Percentiles rank a stretch among this genome's conserved stretches.
Evolutionary conservation across 176 grass and related monocot species (phyloP).

Genomic region (Cenchrus purpureus): DNA sequence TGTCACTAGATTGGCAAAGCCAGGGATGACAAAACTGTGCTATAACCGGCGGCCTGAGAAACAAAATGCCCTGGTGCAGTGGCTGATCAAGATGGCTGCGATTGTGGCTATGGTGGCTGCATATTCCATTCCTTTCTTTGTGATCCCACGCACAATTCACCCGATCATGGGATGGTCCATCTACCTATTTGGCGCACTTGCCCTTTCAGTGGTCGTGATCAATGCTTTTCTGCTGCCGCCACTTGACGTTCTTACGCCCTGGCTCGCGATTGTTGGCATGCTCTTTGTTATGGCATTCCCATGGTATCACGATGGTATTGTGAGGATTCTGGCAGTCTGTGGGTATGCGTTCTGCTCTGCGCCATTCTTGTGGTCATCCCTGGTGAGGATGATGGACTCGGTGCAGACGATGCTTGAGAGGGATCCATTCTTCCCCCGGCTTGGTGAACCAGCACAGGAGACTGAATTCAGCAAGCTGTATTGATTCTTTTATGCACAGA

Average conservation of each 20-base stretch:
- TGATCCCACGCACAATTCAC: constrained; percentile 83
- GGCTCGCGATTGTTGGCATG: constrained; percentile 58
- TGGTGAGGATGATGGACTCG: constrained; percentile 63
- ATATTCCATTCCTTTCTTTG: constrained; percentile 84
- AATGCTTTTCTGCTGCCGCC: constrained; percentile 72
- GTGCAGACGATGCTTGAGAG: constrained; percentile 73
- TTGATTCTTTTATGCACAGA: constrained; percentile 57
- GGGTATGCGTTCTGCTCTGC: constrained; percentile 67
- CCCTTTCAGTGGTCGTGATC: constrained; percentile 66
- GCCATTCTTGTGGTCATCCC: constrained; percentile 70
- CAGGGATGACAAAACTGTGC: constrained; percentile 75
- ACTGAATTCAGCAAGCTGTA: constrained; percentile 90
- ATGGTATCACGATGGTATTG: constrained; percentile 82
- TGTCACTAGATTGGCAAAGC: constrained; percentile 66
- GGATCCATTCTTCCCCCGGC: constrained; percentile 73
- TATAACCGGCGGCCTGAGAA: constrained; percentile 80
- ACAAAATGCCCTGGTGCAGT: constrained; percentile 57
- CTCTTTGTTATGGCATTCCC: constrained; percentile 89
- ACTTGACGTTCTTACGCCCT: constrained; percentile 65
- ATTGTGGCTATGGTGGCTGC: constrained; percentile 58
- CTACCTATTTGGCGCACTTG: constrained; percentile 70
- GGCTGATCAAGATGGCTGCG: constrained; percentile 64
- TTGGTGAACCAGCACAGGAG: constrained; percentile 66
- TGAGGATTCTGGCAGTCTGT: constrained; percentile 67
- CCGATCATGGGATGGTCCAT: constrained; percentile 91